Evolutionary conservation across 495 filamentous ascomycete genomes (phyloP).

Genomic region (Pyrenula aspistea): DNA sequence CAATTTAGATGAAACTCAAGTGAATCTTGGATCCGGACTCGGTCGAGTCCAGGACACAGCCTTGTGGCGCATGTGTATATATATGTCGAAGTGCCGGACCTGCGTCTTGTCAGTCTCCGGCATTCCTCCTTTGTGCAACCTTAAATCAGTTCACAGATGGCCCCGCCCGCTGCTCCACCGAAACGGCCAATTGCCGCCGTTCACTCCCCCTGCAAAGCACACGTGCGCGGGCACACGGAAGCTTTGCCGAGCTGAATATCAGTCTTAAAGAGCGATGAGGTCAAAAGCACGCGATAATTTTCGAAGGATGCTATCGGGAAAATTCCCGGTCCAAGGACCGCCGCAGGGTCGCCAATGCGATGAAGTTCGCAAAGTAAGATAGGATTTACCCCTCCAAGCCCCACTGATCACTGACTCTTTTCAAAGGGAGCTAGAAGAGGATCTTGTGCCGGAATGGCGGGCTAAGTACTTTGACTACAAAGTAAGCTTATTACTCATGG

Average conservation of each 20-base stretch:
- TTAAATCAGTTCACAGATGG: too few species aligned
- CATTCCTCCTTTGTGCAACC: too few species aligned
- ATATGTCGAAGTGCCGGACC: too few species aligned
- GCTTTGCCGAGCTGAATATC: conserved; percentile 6
- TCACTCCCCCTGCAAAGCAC: not conserved
- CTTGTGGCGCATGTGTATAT: too few species aligned
- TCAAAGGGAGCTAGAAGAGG: conserved; percentile 65
- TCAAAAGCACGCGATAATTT: too few species aligned
- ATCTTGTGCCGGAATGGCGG: conserved; percentile 86
- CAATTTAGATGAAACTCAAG: too few species aligned
- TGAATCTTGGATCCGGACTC: too few species aligned
- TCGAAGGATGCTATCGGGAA: not conserved
- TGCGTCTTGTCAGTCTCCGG: too few species aligned
- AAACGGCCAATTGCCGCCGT: conserved; percentile 5
- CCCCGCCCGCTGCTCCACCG: too few species aligned
- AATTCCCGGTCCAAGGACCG: not conserved
- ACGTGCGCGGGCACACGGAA: conserved; percentile 5
- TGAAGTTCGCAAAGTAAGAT: conserved; percentile 57
- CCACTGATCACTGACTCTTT: conserved; percentile 11
- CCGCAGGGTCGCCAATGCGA: conserved; percentile 8
- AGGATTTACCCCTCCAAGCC: not conserved
- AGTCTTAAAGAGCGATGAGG: not conserved
- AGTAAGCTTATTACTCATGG: conserved; percentile 23
- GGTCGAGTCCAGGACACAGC: too few species aligned
- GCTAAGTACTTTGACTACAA: conserved; percentile 90